Conservation (phyloP, 441 rosid genomes). For the Gossypium schwendimanii region DNA sequence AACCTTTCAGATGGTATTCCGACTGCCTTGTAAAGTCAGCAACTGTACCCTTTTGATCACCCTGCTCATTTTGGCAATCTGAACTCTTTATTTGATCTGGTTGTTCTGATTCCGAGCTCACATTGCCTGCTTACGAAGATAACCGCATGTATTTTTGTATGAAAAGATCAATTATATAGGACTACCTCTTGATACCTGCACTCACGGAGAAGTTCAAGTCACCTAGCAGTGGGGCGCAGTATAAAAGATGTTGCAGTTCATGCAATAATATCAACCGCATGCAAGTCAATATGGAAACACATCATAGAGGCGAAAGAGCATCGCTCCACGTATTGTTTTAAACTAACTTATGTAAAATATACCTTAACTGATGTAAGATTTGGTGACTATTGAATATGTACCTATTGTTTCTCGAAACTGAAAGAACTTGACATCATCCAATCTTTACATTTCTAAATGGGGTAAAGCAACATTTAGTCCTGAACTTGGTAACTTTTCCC, state of each 20-base stretch:
- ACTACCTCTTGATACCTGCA: conserved; percentile 41
- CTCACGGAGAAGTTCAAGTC: conserved; percentile 10
- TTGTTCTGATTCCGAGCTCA: conserved; percentile 5
- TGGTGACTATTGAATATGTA: neutral
- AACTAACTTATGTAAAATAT: neutral
- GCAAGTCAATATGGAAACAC: neutral
- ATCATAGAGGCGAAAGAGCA: neutral
- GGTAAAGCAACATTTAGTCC: too few species aligned
- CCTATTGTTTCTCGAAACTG: neutral
- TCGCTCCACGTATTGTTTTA: neutral
- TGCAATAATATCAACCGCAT: neutral
- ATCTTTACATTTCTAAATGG: too few species aligned
- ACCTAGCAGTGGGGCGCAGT: conserved; percentile 2
- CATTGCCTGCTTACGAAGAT: neutral
- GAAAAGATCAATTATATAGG: conserved; percentile 23
- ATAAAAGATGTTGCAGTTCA: neutral
- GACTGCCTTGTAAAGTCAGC: conserved; percentile 5
- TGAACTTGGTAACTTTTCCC: too few species aligned
- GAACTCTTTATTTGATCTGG: neutral
- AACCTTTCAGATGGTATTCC: conserved; percentile 22
- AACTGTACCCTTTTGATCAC: neutral
- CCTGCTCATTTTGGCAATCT: neutral
- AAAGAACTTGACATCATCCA: neutral
- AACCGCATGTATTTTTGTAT: neutral
- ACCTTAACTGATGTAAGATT: neutral